Evolutionary conservation across 2,329 filamentous ascomycete species (phyloP).

Genomic region (Claviceps capensis): DNA sequence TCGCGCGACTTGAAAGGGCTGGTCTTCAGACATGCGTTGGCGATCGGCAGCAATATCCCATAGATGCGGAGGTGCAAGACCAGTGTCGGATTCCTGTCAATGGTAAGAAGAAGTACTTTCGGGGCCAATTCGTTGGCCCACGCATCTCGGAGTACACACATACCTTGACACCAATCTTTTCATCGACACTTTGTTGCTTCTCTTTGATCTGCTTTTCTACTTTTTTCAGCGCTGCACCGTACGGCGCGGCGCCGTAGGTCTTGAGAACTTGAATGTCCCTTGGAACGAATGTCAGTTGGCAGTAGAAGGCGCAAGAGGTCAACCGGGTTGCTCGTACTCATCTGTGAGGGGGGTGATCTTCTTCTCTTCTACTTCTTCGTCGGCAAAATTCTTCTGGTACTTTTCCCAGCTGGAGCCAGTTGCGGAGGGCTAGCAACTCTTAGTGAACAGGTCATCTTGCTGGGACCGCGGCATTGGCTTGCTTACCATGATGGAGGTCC

Average conservation of each 20-base stretch:
- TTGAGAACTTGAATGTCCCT: conserved; percentile 99
- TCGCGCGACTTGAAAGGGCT: conserved; percentile 89
- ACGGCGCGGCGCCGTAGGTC: conserved; percentile 94
- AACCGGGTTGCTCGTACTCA: conserved; percentile 52
- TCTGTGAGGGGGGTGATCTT: conserved; percentile 96
- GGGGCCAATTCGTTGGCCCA: neutral
- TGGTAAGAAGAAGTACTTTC: conserved; percentile 10
- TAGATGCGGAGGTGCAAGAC: conserved; percentile 91
- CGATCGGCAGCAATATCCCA: conserved; percentile 98
- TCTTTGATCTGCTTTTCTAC: conserved; percentile 99
- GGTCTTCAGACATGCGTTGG: conserved; percentile 97
- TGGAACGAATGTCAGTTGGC: conserved; percentile 13
- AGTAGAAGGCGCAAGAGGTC: neutral
- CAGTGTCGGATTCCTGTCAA: conserved; percentile 88
- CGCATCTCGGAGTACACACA: neutral
- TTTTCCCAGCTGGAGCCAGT: conserved; percentile 96
- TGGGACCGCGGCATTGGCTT: neutral
- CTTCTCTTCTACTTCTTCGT: conserved; percentile 97
- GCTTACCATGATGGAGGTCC: conserved; percentile 29
- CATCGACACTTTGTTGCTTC: conserved; percentile 93
- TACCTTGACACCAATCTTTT: conserved; percentile 89
- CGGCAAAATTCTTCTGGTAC: conserved; percentile 92
- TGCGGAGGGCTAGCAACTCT: conserved; percentile 64
- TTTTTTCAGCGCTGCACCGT: conserved; percentile 86
- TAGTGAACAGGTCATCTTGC: conserved; percentile 10